Conservation (phyloP, 73 alveolate genomes). For the Paramecium caudatum region DNA sequence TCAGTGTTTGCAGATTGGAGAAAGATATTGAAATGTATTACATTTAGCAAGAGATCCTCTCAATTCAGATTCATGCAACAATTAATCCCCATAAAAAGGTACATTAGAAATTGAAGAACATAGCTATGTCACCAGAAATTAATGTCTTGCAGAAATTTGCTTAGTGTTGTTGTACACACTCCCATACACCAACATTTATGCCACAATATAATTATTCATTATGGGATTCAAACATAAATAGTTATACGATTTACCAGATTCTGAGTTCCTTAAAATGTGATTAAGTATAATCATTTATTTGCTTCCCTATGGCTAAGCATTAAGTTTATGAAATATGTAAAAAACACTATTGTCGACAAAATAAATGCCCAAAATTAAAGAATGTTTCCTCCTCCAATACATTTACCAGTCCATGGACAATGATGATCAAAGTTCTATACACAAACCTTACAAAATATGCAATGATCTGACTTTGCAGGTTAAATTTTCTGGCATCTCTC, state of each 20-base stretch:
- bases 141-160: neutral
- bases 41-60: neutral
- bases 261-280: neutral
- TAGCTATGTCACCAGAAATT: neutral
- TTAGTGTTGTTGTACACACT: neutral
- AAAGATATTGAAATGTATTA: neutral
- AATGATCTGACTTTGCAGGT: conserved; percentile 78
- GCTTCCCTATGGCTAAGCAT: neutral
- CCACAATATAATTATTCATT: neutral
- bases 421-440: conserved; percentile 86
- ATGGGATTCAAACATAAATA: neutral
- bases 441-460: conserved; percentile 85
- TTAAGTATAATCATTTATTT: neutral
- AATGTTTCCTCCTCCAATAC: conserved; percentile 85
- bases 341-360: conserved; percentile 60
- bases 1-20: neutral
- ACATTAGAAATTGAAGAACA: neutral
- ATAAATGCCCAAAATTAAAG: conserved; percentile 74
- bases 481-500: conserved; percentile 35
- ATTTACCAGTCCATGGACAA: conserved; percentile 94
- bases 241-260: neutral
- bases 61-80: neutral
- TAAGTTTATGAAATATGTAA: conserved; percentile 37
- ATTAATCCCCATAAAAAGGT: neutral
- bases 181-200: neutral